A percentile compares a stretch with the other conserved stretches of the same genome.
Conservation (phyloP, 2,329 filamentous ascomycete species). For the Didymella pinodella region DNA sequence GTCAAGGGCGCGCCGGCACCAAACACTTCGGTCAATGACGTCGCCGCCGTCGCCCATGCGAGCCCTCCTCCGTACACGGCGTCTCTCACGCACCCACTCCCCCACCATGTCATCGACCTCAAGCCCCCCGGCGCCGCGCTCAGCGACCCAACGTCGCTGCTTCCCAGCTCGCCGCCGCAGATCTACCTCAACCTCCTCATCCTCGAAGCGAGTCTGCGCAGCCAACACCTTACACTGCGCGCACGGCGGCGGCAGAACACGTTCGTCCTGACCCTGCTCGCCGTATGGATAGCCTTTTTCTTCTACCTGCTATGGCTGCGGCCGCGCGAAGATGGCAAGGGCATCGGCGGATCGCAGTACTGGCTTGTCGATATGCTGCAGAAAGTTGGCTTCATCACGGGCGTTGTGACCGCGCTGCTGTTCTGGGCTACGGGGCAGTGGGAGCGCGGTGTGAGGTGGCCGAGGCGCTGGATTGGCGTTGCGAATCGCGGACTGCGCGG, state of each 20-base stretch:
- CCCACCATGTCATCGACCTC: slow-evolving; percentile 46
- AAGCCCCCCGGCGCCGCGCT: slow-evolving; percentile 52
- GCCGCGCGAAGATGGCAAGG: slow-evolving; percentile 93
- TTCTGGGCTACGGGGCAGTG: slow-evolving; percentile 97
- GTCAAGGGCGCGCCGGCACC: slow-evolving; percentile 87
- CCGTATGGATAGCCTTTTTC: slow-evolving; percentile 83
- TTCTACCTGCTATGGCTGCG: slow-evolving; percentile 90
- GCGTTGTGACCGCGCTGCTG: slow-evolving; percentile 83
- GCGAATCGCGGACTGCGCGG: slow-evolving; percentile 88
- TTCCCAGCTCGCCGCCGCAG: slow-evolving; percentile 91
- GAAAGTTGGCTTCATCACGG: slow-evolving; percentile 90
- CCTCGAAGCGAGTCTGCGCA: slow-evolving; percentile 90
- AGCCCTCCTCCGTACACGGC: slow-evolving; percentile 21
- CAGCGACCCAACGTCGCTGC: slow-evolving; percentile 76
- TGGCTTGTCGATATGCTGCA: slow-evolving; percentile 92
- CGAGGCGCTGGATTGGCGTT: slow-evolving; percentile 85
- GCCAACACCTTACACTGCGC: slow-evolving; percentile 90
- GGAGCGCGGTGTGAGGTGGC: slow-evolving; percentile 95
- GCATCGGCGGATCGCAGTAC: slow-evolving; percentile 92
- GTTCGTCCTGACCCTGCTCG: slow-evolving; percentile 84
- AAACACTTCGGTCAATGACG: slow-evolving; percentile 58
- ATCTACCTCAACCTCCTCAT: slow-evolving; percentile 98
- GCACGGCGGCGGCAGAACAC: slow-evolving; percentile 89
- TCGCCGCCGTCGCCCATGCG: slow-evolving; percentile 47
- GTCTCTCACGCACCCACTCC: slow-evolving; percentile 14